A percentile compares a stretch with the other conserved stretches of the same genome.
phyloP scores from a whole-genome alignment of 169 alveolate species.

The Plasmodium knowlesi region DNA sequence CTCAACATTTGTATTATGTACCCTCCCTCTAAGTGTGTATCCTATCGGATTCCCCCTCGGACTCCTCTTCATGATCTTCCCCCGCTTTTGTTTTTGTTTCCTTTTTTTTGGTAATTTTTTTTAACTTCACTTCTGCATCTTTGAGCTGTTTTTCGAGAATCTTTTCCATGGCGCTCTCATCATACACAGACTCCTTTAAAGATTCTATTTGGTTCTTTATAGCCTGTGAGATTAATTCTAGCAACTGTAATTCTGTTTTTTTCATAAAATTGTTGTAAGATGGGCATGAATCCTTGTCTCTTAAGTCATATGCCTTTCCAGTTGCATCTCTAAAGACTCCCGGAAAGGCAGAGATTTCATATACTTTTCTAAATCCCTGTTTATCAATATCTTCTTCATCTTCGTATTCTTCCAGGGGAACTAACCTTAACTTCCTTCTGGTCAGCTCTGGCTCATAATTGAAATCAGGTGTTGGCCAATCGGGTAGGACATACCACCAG shows the following conservation, averaged over 20 bases:
- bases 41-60: not conserved
- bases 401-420: constrained; percentile 89
- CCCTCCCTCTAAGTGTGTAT: not conserved
- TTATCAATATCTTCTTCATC: constrained; percentile 90
- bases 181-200: constrained; percentile 40
- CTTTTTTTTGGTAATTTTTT: constrained; percentile 35
- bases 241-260: constrained; percentile 77
- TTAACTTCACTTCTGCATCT: constrained; percentile 38
- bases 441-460: constrained; percentile 83
- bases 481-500: constrained; percentile 95
- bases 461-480: constrained; percentile 94
- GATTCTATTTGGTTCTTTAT: constrained; percentile 78
- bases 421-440: constrained; percentile 87
- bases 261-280: constrained; percentile 84
- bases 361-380: constrained; percentile 89
- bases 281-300: constrained; percentile 93
- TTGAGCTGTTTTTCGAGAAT: constrained; percentile 50
- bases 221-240: constrained; percentile 76
- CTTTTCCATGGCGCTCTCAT: constrained; percentile 27
- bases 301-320: constrained; percentile 92
- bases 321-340: constrained; percentile 91
- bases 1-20: not conserved
- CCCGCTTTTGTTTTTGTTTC: not conserved
- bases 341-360: constrained; percentile 89
- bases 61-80: not conserved